A percentile compares a stretch with the other conserved stretches of the same genome.
Conservation (phyloP, 768 basidiomycete species). For the Amanita fuliginea region DNA sequence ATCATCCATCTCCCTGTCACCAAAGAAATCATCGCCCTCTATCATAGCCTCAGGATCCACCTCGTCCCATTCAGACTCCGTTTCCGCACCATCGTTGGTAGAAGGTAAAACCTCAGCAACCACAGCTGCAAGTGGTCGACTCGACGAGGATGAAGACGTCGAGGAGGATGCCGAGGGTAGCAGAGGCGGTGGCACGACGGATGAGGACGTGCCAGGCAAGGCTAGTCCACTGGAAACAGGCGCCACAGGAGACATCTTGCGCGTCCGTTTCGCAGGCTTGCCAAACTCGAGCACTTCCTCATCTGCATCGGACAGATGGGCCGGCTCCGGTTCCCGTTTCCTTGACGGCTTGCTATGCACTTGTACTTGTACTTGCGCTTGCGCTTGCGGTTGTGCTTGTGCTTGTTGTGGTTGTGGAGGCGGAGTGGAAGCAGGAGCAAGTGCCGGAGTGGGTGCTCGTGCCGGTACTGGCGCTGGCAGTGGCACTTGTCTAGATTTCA, state of each 20-base stretch:
- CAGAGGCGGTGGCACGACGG: conserved; percentile 2
- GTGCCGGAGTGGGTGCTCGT: conserved; percentile 4
- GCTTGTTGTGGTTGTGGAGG: conserved; percentile 5
- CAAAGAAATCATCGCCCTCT: conserved; percentile 1
- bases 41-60: conserved; percentile 4
- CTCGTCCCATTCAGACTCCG: conserved; percentile 7
- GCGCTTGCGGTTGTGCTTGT: not conserved
- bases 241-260: not conserved
- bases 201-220: conserved; percentile 6
- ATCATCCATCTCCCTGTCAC: conserved; percentile 1
- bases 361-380: conserved; percentile 6
- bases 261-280: conserved; percentile 20
- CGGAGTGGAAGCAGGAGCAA: not conserved
- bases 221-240: conserved; percentile 3
- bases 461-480: not conserved
- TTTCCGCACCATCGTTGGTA: not conserved
- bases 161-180: conserved; percentile 2
- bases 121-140: not conserved
- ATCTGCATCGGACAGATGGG: conserved; percentile 20
- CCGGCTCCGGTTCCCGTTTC: conserved; percentile 17
- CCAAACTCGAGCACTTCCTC: conserved; percentile 42
- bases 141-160: not conserved
- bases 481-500: not conserved
- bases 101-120: not conserved
- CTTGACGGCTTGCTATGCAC: conserved; percentile 5